Conservation (phyloP, 768 basidiomycete genomes). For the Mycena filopes region DNA sequence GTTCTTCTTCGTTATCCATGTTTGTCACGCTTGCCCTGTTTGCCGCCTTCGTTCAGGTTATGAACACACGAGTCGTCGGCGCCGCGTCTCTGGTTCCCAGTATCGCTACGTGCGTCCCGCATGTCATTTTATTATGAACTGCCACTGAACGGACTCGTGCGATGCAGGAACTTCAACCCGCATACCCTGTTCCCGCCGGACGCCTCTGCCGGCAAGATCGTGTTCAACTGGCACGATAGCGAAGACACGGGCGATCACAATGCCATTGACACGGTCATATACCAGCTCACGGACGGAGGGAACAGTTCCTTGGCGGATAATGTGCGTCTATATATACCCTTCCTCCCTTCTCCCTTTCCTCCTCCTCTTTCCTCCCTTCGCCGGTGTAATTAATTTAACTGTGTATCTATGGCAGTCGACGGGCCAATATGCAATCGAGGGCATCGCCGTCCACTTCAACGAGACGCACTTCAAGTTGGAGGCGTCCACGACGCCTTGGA, state of each 20-base stretch:
- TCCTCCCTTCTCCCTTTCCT: no score
- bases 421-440: conserved; percentile 7
- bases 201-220: conserved; percentile 5
- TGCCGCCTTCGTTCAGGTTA: no score
- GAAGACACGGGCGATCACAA: conserved; percentile 14
- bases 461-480: conserved; percentile 14
- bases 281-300: conserved; percentile 20
- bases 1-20: no score
- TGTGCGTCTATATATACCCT: no score
- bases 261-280: conserved; percentile 4
- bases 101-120: no score
- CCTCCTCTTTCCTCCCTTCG: neutral
- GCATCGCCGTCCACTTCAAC: conserved; percentile 27
- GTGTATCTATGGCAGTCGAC: neutral
- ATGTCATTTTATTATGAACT: no score
- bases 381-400: neutral
- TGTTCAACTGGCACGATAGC: conserved; percentile 24
- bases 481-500: conserved; percentile 13
- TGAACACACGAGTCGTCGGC: no score
- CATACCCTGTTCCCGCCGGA: neutral
- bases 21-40: no score
- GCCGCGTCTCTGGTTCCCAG: no score
- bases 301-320: conserved; percentile 6
- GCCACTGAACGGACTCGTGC: no score
- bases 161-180: conserved; percentile 11